Conservation (phyloP, 495 filamentous ascomycete genomes). For the Xylaria scruposa region DNA sequence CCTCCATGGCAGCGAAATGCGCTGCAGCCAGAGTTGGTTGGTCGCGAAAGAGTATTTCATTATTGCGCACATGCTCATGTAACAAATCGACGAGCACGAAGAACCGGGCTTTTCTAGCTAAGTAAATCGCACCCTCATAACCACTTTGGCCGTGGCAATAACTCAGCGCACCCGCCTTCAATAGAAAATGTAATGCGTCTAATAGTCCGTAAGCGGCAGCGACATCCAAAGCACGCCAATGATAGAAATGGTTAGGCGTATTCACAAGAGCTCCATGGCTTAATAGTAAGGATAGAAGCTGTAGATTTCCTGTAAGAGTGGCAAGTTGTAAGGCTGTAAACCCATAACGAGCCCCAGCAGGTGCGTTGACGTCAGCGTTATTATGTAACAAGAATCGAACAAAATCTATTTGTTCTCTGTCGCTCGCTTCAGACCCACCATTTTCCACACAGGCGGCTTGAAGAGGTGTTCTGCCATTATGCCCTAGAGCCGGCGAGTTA, state of each 20-base stretch:
- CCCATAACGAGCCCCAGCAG: background rate
- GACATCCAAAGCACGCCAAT: no score
- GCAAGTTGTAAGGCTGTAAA: conserved; percentile 24
- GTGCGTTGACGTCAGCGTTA: conserved; percentile 29
- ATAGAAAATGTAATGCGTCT: conserved; percentile 29
- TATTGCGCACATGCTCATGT: background rate
- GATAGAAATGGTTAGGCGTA: background rate
- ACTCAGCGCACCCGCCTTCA: conserved; percentile 29
- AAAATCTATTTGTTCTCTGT: background rate
- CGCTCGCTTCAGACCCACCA: background rate
- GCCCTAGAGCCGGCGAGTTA: conserved; percentile 8
- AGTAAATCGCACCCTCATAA: conserved; percentile 31
- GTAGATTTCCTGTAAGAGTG: conserved; percentile 12
- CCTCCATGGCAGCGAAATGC: background rate
- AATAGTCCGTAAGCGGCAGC: conserved; percentile 26
- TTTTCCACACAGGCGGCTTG: conserved; percentile 20
- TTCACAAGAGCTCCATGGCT: conserved; percentile 33
- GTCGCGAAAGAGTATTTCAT: background rate
- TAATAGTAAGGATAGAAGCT: conserved; percentile 30
- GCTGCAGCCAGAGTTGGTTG: background rate
- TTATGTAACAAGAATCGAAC: conserved; percentile 25
- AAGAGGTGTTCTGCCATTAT: conserved; percentile 12
- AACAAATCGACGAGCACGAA: background rate
- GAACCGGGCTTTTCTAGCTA: background rate
- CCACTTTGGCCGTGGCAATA: conserved; percentile 23